Percentiles rank a stretch among this genome's conserved stretches.
Conservation (phyloP, 306 rosid species). For the Corylus heterophylla region DNA sequence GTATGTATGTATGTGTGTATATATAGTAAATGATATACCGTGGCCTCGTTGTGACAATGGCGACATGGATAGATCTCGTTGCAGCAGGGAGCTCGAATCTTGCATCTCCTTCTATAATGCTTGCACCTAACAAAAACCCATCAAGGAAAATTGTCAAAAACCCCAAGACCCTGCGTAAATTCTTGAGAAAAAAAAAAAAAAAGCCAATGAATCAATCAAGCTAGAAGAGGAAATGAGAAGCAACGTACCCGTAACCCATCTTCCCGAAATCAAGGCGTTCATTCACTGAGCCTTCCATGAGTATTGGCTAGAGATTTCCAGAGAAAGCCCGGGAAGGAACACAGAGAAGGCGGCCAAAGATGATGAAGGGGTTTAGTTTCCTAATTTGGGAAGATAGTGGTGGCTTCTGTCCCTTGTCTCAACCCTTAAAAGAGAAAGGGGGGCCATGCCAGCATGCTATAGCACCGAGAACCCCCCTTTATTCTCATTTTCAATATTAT, state of each 20-base stretch:
- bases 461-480: not conserved
- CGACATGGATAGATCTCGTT: constrained; percentile 89
- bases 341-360: constrained; percentile 20
- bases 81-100: constrained; percentile 95
- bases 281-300: constrained; percentile 69
- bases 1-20: not conserved
- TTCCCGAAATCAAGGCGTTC: constrained; percentile 91
- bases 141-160: constrained; percentile 1
- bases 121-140: constrained; percentile 56
- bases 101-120: constrained; percentile 92
- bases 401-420: constrained; percentile 23
- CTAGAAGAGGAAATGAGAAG: not conserved
- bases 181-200: not conserved
- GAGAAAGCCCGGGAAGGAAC: constrained; percentile 25
- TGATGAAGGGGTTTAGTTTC: constrained; percentile 23
- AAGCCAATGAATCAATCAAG: not conserved
- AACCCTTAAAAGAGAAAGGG: constrained; percentile 30
- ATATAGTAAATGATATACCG: constrained; percentile 39
- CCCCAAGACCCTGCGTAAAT: not conserved
- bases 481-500: constrained; percentile 19
- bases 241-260: constrained; percentile 87
- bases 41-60: constrained; percentile 90
- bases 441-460: constrained; percentile 12
- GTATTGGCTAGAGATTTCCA: constrained; percentile 21
- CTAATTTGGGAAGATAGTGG: constrained; percentile 51